A percentile compares a stretch with the other conserved stretches of the same genome.
These are phyloP conservation scores for Thielaviopsis euricoi DNA, from an alignment of 2,329 filamentous ascomycete species.

Conservation along the genomic window DNA sequence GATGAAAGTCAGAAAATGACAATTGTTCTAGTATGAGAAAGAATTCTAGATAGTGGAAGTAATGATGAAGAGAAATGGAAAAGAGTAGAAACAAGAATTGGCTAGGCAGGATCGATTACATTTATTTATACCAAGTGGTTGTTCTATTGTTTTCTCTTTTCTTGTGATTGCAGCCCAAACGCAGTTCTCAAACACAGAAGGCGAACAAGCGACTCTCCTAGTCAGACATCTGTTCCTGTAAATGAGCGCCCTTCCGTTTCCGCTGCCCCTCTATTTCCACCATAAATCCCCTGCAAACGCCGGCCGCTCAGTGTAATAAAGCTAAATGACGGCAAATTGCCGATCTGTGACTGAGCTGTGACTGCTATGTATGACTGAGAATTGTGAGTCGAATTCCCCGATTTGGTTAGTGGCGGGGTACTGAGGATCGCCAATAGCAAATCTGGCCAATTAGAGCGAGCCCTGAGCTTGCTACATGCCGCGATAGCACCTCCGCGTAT, in stretches of 20 bases:
- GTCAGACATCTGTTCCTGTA: neutral
- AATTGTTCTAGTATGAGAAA: neutral
- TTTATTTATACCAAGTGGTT: no score
- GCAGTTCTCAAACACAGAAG: neutral
- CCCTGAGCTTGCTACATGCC: no score
- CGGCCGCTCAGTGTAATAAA: neutral
- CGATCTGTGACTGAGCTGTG: neutral
- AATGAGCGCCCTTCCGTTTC: slow-evolving; percentile 8
- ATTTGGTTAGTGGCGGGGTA: slow-evolving; percentile 9
- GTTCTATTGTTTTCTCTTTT: no score
- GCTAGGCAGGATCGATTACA: no score
- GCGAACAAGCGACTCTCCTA: neutral
- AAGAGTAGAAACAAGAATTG: no score
- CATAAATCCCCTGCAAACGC: neutral
- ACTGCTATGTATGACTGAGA: slow-evolving; percentile 8
- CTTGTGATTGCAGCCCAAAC: no score
- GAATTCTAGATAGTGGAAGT: no score
- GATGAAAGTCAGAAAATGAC: neutral
- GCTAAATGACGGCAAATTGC: neutral
- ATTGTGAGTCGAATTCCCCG: slow-evolving; percentile 5
- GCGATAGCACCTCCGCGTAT: no score
- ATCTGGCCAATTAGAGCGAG: neutral
- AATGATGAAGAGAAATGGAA: neutral
- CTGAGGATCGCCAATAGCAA: neutral
- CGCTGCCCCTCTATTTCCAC: neutral